Percentiles rank a stretch among this genome's conserved stretches.
Evolutionary conservation across 495 filamentous ascomycete genomes (phyloP).

Genomic region (Tuber microsphaerosporum): DNA sequence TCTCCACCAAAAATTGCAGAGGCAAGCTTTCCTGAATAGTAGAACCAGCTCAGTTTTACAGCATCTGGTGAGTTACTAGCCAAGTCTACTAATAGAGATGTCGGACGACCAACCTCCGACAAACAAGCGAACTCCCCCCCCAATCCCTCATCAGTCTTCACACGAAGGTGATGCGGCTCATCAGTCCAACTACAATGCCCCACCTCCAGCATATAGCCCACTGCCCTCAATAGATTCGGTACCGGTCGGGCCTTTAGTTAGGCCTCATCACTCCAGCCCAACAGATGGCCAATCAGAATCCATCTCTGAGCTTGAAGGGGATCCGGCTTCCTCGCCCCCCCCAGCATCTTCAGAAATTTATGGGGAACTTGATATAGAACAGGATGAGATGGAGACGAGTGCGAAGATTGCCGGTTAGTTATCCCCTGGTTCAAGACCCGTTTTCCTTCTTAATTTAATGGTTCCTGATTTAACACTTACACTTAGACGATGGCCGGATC

Average conservation of each 20-base stretch:
- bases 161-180: neutral
- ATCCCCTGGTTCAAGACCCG: neutral
- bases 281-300: slow-evolving; percentile 11
- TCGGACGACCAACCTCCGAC: slow-evolving; percentile 17
- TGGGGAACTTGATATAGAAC: slow-evolving; percentile 48
- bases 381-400: slow-evolving; percentile 51
- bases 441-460: slow-evolving; percentile 54
- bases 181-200: neutral
- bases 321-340: slow-evolving; percentile 40
- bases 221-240: slow-evolving; percentile 27
- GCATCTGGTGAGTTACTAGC: neutral
- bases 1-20: neutral
- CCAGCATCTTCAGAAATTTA: slow-evolving; percentile 50
- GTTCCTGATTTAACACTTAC: slow-evolving; percentile 70
- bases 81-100: slow-evolving; percentile 8
- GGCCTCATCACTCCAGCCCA: neutral
- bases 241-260: slow-evolving; percentile 13
- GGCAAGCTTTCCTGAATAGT: neutral
- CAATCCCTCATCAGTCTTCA: neutral
- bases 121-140: slow-evolving; percentile 8
- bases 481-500: slow-evolving; percentile 59
- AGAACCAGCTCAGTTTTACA: neutral
- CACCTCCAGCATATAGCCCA: slow-evolving; percentile 18
- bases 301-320: slow-evolving; percentile 26
- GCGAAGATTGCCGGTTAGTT: slow-evolving; percentile 47